Conservation (phyloP, 2,329 filamentous ascomycete genomes). For the Diatrype stigma region DNA sequence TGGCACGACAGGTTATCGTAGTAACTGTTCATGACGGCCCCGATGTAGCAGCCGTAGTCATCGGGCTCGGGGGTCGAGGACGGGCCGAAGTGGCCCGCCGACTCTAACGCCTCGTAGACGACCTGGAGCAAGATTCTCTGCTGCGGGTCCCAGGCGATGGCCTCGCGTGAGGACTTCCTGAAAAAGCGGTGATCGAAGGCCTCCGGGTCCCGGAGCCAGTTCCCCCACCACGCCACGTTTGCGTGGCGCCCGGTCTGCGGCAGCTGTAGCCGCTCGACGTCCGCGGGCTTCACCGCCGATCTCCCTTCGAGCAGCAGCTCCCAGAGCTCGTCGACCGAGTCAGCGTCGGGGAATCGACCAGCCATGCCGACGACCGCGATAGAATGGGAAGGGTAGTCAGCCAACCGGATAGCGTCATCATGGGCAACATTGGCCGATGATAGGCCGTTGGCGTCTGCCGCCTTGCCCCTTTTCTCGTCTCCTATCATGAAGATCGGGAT, state of each 20-base stretch:
- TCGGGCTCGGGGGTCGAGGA: conserved; percentile 13
- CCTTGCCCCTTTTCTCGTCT: too few species aligned
- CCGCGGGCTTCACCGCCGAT: too few species aligned
- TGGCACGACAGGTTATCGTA: conserved; percentile 36
- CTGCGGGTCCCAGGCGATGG: conserved; percentile 20
- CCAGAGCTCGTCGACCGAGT: conserved; percentile 30
- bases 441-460: too few species aligned
- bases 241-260: conserved; percentile 9
- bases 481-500: too few species aligned
- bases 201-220: conserved; percentile 12
- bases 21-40: conserved; percentile 33
- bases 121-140: conserved; percentile 23
- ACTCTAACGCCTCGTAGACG: conserved; percentile 24
- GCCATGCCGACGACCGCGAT: conserved; percentile 36
- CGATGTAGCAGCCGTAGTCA: conserved; percentile 37
- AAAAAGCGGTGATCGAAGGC: conserved; percentile 18
- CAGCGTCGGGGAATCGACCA: conserved; percentile 27
- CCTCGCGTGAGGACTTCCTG: conserved; percentile 13
- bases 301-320: conserved; percentile 21
- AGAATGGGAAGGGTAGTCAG: too few species aligned
- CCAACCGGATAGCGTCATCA: too few species aligned
- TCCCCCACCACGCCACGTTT: background rate
- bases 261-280: conserved; percentile 25
- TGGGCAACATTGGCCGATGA: too few species aligned
- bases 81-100: conserved; percentile 19